Evolutionary conservation across 768 basidiomycete species (phyloP).

Genomic region (Mycena galopus): DNA sequence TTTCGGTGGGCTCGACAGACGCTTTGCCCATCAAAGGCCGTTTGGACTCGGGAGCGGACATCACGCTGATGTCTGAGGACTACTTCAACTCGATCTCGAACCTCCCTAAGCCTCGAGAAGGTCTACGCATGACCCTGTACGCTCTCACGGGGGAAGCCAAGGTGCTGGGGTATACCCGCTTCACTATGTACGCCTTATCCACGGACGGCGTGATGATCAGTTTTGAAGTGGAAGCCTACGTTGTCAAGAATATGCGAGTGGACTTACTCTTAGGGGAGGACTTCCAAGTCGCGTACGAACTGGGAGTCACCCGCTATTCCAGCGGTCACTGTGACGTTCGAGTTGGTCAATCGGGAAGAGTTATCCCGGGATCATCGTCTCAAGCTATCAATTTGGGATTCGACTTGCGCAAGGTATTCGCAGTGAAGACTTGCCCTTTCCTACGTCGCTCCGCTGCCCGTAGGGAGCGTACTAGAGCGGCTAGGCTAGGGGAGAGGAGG

Average conservation of each 20-base stretch:
- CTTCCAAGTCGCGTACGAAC: conserved; percentile 40
- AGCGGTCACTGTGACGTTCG: conserved; percentile 11
- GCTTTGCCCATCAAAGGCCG: neutral
- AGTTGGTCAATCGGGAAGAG: neutral
- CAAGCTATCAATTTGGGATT: conserved; percentile 12
- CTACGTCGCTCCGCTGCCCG: neutral
- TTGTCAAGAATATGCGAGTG: conserved; percentile 41
- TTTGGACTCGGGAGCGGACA: neutral
- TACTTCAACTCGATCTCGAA: neutral
- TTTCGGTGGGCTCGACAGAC: neutral
- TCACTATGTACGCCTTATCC: neutral
- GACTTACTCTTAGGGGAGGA: conserved; percentile 46
- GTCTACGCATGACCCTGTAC: conserved; percentile 1
- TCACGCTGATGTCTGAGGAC: neutral
- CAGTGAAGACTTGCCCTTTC: neutral
- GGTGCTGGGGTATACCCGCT: neutral
- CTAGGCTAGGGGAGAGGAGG: neutral
- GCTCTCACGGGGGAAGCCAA: neutral
- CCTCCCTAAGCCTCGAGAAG: neutral
- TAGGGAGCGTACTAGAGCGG: neutral
- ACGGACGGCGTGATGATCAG: conserved; percentile 3
- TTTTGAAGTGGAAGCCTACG: conserved; percentile 39
- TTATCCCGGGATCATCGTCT: conserved; percentile 24
- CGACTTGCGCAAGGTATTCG: neutral
- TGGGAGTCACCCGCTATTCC: conserved; percentile 28